Percentiles rank a stretch among this genome's conserved stretches.
Evolutionary conservation across 805 yeast genomes (phyloP).

Genomic region (Soucietia sequanensis): DNA sequence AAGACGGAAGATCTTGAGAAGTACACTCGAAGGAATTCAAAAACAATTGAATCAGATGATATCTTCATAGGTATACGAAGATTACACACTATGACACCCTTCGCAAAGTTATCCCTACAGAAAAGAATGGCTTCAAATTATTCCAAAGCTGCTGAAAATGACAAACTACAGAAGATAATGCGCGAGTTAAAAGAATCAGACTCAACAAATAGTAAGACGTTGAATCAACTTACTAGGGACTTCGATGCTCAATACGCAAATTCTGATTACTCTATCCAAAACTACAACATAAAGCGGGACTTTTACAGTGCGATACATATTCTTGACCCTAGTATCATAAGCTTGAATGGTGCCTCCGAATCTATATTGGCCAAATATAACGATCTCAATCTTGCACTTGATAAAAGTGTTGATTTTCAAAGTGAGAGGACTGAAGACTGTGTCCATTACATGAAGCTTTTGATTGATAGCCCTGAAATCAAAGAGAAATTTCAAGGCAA

Average conservation of each 20-base stretch:
- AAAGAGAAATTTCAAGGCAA: slow-evolving; percentile 5
- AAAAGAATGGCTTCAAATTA: too few species aligned
- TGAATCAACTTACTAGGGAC: not conserved
- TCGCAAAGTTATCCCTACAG: too few species aligned
- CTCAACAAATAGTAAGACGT: not conserved
- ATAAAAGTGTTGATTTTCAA: slow-evolving; percentile 8
- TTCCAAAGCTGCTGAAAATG: too few species aligned
- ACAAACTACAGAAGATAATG: too few species aligned
- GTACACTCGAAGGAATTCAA: slow-evolving; percentile 17
- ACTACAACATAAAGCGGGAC: not conserved
- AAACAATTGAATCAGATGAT: slow-evolving; percentile 22
- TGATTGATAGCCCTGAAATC: slow-evolving; percentile 33
- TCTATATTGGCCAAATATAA: slow-evolving; percentile 27
- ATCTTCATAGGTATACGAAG: slow-evolving; percentile 47
- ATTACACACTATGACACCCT: slow-evolving; percentile 38
- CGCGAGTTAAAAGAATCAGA: too few species aligned
- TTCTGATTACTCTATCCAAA: slow-evolving; percentile 6
- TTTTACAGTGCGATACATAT: slow-evolving; percentile 27
- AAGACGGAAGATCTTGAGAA: slow-evolving; percentile 35
- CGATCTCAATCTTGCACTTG: slow-evolving; percentile 12
- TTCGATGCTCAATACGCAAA: slow-evolving; percentile 4
- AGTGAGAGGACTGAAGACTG: slow-evolving; percentile 26
- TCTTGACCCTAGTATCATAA: slow-evolving; percentile 19
- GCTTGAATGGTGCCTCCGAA: slow-evolving; percentile 22
- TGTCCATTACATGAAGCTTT: slow-evolving; percentile 26